Conservation (phyloP, 2,329 filamentous ascomycete species). For the Plenodomus tracheiphilus region DNA sequence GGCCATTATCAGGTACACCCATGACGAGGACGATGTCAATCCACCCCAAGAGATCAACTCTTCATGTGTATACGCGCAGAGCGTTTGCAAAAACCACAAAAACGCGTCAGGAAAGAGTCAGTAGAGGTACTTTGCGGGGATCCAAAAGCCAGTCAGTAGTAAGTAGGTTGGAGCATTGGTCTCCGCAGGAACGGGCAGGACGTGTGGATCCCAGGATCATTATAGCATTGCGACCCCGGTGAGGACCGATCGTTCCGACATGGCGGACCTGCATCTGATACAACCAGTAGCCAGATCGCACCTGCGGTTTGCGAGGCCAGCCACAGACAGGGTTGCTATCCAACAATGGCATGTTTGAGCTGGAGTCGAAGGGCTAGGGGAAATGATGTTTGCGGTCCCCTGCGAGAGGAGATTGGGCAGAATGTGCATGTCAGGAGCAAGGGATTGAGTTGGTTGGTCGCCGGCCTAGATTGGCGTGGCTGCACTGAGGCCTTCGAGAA, state of each 20-base stretch:
- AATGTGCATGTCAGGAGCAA: background rate
- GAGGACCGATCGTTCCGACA: background rate
- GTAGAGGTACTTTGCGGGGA: background rate
- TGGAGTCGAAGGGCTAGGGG: background rate
- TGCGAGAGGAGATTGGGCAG: background rate
- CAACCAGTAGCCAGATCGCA: background rate
- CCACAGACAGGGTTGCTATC: background rate
- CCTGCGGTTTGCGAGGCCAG: background rate
- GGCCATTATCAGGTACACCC: conserved; percentile 4
- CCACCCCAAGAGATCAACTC: background rate
- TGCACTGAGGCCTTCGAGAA: background rate
- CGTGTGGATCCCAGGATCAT: background rate
- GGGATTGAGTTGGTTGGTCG: background rate
- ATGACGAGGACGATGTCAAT: conserved; percentile 1
- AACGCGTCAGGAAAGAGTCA: background rate
- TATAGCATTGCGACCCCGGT: background rate
- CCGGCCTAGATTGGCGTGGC: background rate
- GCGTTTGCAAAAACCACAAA: background rate
- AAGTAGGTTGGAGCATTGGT: background rate
- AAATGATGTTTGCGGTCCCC: background rate
- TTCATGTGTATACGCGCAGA: background rate
- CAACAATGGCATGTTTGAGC: background rate
- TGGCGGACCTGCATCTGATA: background rate
- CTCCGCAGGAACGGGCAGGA: background rate
- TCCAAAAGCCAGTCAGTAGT: background rate